phyloP scores from a whole-genome alignment of 1,284 basidiomycete genomes.

The Vanrija sp. region DNA sequence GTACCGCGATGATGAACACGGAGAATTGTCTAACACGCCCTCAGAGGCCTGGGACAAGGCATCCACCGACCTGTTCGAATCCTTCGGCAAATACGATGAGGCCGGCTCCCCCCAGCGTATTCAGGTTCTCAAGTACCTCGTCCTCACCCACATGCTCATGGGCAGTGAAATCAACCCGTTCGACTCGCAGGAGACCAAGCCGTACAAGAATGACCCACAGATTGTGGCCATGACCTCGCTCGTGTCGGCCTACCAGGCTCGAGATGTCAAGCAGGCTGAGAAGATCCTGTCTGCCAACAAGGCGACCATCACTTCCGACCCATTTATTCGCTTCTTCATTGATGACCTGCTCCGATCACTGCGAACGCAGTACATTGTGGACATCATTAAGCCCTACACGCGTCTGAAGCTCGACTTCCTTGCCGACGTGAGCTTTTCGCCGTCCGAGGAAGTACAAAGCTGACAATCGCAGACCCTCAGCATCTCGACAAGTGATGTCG shows the following conservation, averaged over 20 bases:
- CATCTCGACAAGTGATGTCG: conserved; percentile 79
- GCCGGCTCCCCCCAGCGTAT: conserved; percentile 94
- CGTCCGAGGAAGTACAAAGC: background rate
- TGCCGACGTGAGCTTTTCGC: conserved; percentile 64
- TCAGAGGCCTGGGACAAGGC: conserved; percentile 92
- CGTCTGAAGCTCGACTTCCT: conserved; percentile 86
- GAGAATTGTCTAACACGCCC: conserved; percentile 3
- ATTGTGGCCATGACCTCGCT: conserved; percentile 98
- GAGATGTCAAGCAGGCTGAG: conserved; percentile 94
- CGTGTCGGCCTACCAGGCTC: conserved; percentile 90
- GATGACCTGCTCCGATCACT: conserved; percentile 90
- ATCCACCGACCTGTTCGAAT: conserved; percentile 97
- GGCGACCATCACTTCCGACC: conserved; percentile 89
- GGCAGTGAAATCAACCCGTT: conserved; percentile 99
- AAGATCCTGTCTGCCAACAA: conserved; percentile 89
- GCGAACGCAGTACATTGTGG: conserved; percentile 92
- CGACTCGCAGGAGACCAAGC: conserved; percentile 98
- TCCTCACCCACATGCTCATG: conserved; percentile 96
- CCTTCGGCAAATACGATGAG: conserved; percentile 98
- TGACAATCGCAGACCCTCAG: conserved; percentile 72
- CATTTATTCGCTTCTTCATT: conserved; percentile 89
- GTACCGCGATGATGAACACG: conserved; percentile 31
- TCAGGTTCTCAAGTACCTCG: conserved; percentile 96
- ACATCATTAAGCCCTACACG: conserved; percentile 95
- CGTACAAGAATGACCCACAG: conserved; percentile 95